Percentiles rank a stretch among this genome's conserved stretches.
Conservation (phyloP, 2,329 filamentous ascomycete species). For the Byssothecium circinans region DNA sequence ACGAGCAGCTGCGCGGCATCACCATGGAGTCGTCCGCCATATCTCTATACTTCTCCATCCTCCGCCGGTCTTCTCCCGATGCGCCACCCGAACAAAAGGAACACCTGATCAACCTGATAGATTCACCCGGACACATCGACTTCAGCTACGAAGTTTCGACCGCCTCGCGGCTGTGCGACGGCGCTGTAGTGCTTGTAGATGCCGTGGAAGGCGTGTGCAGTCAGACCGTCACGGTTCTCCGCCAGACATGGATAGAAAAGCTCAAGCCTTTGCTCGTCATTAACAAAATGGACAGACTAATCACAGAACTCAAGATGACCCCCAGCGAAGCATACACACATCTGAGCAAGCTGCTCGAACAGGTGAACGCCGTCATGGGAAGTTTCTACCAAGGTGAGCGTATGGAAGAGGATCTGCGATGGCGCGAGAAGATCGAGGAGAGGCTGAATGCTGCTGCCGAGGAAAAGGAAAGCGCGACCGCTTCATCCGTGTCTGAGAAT, state of each 20-base stretch:
- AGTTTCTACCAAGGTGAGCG: constrained; percentile 97
- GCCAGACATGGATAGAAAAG: constrained; percentile 94
- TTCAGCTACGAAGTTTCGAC: constrained; percentile 98
- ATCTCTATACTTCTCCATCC: constrained; percentile 91
- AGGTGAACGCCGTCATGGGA: constrained; percentile 95
- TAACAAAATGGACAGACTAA: constrained; percentile 95
- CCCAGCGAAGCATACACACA: constrained; percentile 87
- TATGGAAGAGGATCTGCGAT: constrained; percentile 97
- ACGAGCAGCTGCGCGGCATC: constrained; percentile 93
- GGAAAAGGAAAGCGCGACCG: constrained; percentile 60
- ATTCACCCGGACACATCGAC: constrained; percentile 97
- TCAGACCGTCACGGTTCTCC: constrained; percentile 94
- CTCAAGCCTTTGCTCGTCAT: constrained; percentile 92
- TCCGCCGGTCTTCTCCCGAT: constrained; percentile 71
- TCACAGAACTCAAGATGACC: constrained; percentile 93
- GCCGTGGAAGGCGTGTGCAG: constrained; percentile 98
- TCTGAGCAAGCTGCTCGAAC: constrained; percentile 84
- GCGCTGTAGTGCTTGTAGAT: constrained; percentile 90
- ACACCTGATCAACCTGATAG: constrained; percentile 95
- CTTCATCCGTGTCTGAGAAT: constrained; percentile 53
- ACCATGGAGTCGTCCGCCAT: constrained; percentile 99
- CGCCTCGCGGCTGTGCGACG: constrained; percentile 90
- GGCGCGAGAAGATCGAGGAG: constrained; percentile 91
- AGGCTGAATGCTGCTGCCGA: constrained; percentile 72
- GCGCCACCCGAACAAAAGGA: constrained; percentile 74